Evolutionary conservation across 108 stramenopile species (phyloP).

Genomic region (Fistulifera pelliculosa): DNA sequence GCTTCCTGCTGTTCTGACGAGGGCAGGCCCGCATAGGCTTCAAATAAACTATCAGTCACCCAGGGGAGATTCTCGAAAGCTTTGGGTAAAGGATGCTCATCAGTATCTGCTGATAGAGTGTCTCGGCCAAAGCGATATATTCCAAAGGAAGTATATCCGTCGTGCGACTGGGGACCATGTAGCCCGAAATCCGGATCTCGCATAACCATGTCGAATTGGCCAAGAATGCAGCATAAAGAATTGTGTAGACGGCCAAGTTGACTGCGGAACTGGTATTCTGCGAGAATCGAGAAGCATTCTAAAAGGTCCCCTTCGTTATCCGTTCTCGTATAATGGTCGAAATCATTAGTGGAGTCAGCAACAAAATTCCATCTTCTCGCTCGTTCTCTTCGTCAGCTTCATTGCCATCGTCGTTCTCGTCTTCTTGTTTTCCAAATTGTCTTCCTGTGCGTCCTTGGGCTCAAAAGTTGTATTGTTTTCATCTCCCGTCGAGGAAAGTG

Average conservation of each 20-base stretch:
- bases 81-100: constrained; percentile 4
- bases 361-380: background rate
- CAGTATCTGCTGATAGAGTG: background rate
- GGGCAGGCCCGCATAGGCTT: background rate
- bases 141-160: constrained; percentile 28
- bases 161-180: background rate
- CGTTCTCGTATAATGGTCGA: constrained; percentile 10
- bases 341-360: constrained; percentile 1
- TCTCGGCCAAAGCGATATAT: constrained; percentile 21
- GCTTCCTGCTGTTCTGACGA: background rate
- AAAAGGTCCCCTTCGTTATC: constrained; percentile 21
- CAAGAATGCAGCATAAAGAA: constrained; percentile 61
- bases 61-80: constrained; percentile 27
- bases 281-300: constrained; percentile 52
- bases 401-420: background rate
- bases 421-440: background rate
- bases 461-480: no score
- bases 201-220: constrained; percentile 49
- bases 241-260: constrained; percentile 66
- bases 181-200: constrained; percentile 19
- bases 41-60: constrained; percentile 19
- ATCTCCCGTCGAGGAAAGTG: no score
- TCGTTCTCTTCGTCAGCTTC: background rate
- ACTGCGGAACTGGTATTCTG: constrained; percentile 54
- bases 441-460: background rate